Evolutionary conservation across 129 eudicot species (phyloP).

Genomic region (Logfia minima): DNA sequence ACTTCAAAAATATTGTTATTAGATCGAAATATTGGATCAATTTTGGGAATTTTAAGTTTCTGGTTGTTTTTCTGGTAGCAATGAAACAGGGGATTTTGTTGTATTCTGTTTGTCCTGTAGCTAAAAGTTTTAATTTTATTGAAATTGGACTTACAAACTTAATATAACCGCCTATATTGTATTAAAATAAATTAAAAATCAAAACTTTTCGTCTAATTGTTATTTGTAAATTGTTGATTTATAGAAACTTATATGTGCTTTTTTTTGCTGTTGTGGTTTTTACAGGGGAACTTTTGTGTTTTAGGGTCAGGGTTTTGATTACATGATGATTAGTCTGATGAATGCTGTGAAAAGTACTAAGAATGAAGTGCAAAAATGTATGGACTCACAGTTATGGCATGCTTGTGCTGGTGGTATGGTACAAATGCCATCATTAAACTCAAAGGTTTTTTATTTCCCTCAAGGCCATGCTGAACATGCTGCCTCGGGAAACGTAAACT

Average conservation of each 20-base stretch:
- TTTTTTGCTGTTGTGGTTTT: neutral
- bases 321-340: conserved; percentile 47
- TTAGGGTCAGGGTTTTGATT: neutral
- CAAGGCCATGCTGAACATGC: conserved; percentile 78
- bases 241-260: conserved; percentile 2
- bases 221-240: conserved; percentile 11
- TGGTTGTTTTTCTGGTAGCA: conserved; percentile 1
- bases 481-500: conserved; percentile 42
- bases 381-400: conserved; percentile 80
- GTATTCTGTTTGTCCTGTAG: conserved; percentile 25
- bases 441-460: conserved; percentile 74
- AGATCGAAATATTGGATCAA: neutral
- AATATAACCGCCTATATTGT: neutral
- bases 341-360: conserved; percentile 40
- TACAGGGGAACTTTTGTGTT: conserved; percentile 12
- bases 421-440: conserved; percentile 49
- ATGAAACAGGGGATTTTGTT: conserved; percentile 30
- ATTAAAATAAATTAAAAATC: neutral
- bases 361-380: conserved; percentile 52
- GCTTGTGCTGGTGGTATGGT: conserved; percentile 72
- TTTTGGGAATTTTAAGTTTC: conserved; percentile 13
- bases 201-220: neutral
- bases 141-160: neutral
- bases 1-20: neutral
- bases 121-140: conserved; percentile 1